Percentiles rank a stretch among this genome's conserved stretches.
Evolutionary conservation across 2,329 filamentous ascomycete genomes (phyloP).

Genomic region (Dactylellina sp.): DNA sequence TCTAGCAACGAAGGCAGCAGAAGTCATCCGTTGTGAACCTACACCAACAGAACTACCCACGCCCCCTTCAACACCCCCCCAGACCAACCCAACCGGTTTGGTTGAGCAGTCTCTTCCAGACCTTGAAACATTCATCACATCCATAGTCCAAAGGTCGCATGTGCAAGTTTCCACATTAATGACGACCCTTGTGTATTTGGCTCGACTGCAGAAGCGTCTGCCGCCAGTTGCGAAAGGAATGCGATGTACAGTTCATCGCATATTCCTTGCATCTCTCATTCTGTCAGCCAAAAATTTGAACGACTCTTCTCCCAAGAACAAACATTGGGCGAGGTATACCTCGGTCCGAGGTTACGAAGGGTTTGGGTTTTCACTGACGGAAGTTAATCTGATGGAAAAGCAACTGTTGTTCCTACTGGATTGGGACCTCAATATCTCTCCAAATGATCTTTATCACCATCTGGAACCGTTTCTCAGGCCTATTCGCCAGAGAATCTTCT

Average conservation of each 20-base stretch:
- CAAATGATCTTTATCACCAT: slow-evolving; percentile 86
- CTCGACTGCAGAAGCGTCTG: slow-evolving; percentile 82
- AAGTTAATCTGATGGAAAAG: slow-evolving; percentile 99
- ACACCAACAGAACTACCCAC: slow-evolving; percentile 64
- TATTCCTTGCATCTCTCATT: slow-evolving; percentile 91
- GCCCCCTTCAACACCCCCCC: slow-evolving; percentile 68
- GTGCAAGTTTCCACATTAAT: slow-evolving; percentile 97
- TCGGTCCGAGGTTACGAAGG: slow-evolving; percentile 76
- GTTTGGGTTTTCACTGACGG: slow-evolving; percentile 92
- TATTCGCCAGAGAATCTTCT: slow-evolving; percentile 70
- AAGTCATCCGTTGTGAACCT: slow-evolving; percentile 83
- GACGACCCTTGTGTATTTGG: slow-evolving; percentile 94
- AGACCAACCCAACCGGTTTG: slow-evolving; percentile 63
- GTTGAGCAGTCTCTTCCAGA: slow-evolving; percentile 74
- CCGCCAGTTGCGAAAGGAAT: slow-evolving; percentile 96
- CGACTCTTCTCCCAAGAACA: slow-evolving; percentile 99
- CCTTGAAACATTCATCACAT: slow-evolving; percentile 89
- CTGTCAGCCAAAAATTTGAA: slow-evolving; percentile 96
- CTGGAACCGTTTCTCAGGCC: slow-evolving; percentile 89
- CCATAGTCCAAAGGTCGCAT: slow-evolving; percentile 90
- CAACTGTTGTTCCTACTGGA: slow-evolving; percentile 94
- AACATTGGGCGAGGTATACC: slow-evolving; percentile 98
- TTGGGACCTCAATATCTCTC: slow-evolving; percentile 88
- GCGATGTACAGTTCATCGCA: slow-evolving; percentile 94
- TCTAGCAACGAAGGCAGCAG: slow-evolving; percentile 77